Conservation (phyloP, 2,329 filamentous ascomycete genomes). For the Pleoardoris graminearum region DNA sequence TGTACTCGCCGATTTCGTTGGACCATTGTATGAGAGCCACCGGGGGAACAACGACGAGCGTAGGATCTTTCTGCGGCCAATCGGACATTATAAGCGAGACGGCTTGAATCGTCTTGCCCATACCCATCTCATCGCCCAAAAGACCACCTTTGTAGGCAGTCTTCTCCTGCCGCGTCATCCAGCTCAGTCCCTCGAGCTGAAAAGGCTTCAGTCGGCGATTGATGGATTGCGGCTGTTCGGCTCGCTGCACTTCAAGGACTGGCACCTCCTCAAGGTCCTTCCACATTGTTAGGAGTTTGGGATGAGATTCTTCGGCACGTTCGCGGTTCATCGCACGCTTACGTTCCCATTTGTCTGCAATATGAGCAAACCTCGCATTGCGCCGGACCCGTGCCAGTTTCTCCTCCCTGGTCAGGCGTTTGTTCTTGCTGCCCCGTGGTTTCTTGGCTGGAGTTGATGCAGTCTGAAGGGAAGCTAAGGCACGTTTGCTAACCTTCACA, state of each 20-base stretch:
- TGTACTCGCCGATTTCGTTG: slow-evolving; percentile 64
- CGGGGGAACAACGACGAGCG: slow-evolving; percentile 86
- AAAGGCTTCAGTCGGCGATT: slow-evolving; percentile 86
- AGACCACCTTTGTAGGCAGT: slow-evolving; percentile 85
- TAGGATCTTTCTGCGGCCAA: slow-evolving; percentile 79
- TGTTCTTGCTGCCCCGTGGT: slow-evolving; percentile 26
- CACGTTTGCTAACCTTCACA: slow-evolving; percentile 23
- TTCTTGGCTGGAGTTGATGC: slow-evolving; percentile 10
- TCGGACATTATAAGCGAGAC: slow-evolving; percentile 98
- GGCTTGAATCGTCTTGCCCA: slow-evolving; percentile 98
- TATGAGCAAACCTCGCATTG: slow-evolving; percentile 35
- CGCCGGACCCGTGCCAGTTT: slow-evolving; percentile 25
- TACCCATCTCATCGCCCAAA: slow-evolving; percentile 96
- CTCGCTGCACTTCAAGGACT: slow-evolving; percentile 65
- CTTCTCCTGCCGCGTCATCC: slow-evolving; percentile 91
- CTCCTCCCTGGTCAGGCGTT: slow-evolving; percentile 28
- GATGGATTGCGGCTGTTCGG: slow-evolving; percentile 75
- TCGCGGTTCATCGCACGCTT: slow-evolving; percentile 59
- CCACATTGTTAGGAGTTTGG: slow-evolving; percentile 85
- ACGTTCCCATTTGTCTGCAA: slow-evolving; percentile 46
- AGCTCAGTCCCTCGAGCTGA: slow-evolving; percentile 88
- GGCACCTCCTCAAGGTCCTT: slow-evolving; percentile 69
- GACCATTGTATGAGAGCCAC: slow-evolving; percentile 96
- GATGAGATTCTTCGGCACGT: slow-evolving; percentile 75
- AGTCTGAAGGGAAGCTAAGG: slow-evolving; percentile 18